Evolutionary conservation across 331 rosid species (phyloP).

Genomic region (Prunus yedoensis): DNA sequence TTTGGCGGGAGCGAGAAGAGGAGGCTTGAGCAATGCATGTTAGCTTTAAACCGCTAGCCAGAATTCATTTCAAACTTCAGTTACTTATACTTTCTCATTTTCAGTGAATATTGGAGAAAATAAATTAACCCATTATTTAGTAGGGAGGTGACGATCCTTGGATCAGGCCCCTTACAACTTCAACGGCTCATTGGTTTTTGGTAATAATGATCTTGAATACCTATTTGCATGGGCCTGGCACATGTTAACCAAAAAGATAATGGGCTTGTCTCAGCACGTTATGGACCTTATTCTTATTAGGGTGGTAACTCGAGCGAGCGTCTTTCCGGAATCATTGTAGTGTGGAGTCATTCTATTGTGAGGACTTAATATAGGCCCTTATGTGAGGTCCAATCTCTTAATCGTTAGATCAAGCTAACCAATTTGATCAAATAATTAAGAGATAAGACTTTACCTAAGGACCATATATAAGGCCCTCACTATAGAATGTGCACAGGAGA

Average conservation of each 20-base stretch:
- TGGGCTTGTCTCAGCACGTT: neutral
- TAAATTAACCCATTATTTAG: too few species aligned
- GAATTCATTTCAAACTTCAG: neutral
- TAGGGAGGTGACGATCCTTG: neutral
- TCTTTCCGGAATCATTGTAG: too few species aligned
- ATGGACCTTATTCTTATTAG: neutral
- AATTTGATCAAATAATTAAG: rapidly evolving
- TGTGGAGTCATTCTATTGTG: too few species aligned
- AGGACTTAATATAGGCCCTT: too few species aligned
- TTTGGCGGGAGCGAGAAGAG: conserved; percentile 15
- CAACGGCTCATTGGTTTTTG: neutral
- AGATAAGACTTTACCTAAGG: rapidly evolving
- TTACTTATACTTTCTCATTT: too few species aligned
- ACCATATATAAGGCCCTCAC: too few species aligned
- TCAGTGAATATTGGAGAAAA: too few species aligned
- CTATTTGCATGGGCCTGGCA: neutral
- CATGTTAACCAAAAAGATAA: neutral
- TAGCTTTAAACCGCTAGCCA: conserved; percentile 12
- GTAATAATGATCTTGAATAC: neutral
- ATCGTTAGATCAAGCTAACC: rapidly evolving
- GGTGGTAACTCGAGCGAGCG: neutral
- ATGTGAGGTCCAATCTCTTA: rapidly evolving
- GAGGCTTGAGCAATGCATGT: neutral
- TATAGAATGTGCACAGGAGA: too few species aligned
- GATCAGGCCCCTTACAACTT: neutral